Evolutionary conservation across 805 yeast genomes (phyloP).

Genomic region (Candida parachauliodes): DNA sequence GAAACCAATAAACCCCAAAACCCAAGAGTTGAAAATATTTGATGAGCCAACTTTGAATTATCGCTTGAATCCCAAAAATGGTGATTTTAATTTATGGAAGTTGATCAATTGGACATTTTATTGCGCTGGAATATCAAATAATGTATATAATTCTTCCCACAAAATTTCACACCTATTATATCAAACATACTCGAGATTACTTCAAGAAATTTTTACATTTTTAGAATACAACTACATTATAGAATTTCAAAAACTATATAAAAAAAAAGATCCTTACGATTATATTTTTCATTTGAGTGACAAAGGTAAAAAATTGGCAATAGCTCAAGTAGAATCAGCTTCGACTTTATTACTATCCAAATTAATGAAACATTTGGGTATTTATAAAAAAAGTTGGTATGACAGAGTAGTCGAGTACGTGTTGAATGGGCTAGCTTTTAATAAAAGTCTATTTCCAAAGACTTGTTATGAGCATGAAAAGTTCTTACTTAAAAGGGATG

Average conservation of each 20-base stretch:
- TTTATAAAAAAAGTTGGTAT: slow-evolving; percentile 20
- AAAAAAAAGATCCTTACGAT: slow-evolving; percentile 1
- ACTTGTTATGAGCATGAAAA: slow-evolving; percentile 26
- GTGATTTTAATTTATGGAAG: slow-evolving; percentile 26
- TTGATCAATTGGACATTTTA: slow-evolving; percentile 33
- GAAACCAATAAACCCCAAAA: not conserved
- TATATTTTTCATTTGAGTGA: not conserved
- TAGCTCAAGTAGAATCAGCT: slow-evolving; percentile 1
- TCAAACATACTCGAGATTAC: slow-evolving; percentile 16
- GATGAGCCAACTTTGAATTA: slow-evolving; percentile 27
- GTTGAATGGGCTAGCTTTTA: slow-evolving; percentile 25
- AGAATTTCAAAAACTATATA: slow-evolving; percentile 5
- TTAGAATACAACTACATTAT: slow-evolving; percentile 14
- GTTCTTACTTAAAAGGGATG: slow-evolving; percentile 19
- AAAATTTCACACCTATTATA: slow-evolving; percentile 24
- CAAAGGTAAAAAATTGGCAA: not conserved
- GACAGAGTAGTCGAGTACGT: slow-evolving; percentile 27
- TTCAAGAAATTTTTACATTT: slow-evolving; percentile 20
- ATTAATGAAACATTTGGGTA: slow-evolving; percentile 21
- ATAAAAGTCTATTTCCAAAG: slow-evolving; percentile 13
- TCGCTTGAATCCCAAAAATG: slow-evolving; percentile 19
- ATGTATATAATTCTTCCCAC: slow-evolving; percentile 17
- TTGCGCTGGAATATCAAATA: slow-evolving; percentile 29
- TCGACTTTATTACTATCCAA: slow-evolving; percentile 11
- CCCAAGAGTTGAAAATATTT: slow-evolving; percentile 16